These are phyloP conservation scores for Solanum piurae DNA, from an alignment of 257 asterid species.

Conservation along the genomic window DNA sequence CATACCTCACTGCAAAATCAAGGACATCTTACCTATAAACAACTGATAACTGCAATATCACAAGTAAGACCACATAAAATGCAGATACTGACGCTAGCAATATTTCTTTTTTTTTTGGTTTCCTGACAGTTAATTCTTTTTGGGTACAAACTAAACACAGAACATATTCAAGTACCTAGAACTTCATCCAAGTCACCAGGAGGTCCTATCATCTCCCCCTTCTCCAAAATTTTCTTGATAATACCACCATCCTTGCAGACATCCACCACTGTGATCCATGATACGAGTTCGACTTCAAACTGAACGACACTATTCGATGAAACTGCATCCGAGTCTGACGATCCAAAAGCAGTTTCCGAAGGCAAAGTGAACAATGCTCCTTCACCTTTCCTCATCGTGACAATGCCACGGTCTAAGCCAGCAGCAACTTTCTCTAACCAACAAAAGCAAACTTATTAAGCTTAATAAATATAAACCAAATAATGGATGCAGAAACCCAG, in stretches of 20 bases:
- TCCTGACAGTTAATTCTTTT: not conserved
- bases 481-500: not conserved
- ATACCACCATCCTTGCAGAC: conserved; percentile 69
- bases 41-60: not conserved
- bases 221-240: conserved; percentile 44
- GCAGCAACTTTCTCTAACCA: conserved; percentile 28
- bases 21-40: not conserved
- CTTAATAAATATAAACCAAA: not conserved
- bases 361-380: conserved; percentile 43
- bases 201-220: conserved; percentile 50
- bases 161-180: conserved; percentile 28
- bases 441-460: not conserved
- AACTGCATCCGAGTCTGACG: conserved; percentile 21
- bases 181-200: conserved; percentile 72
- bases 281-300: conserved; percentile 59
- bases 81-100: not conserved
- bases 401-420: conserved; percentile 46
- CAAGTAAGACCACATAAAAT: not conserved
- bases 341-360: conserved; percentile 35
- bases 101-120: not conserved
- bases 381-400: conserved; percentile 68
- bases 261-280: conserved; percentile 64
- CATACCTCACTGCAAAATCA: conserved; percentile 38
- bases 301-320: conserved; percentile 33
- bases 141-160: not conserved